Evolutionary conservation across 495 filamentous ascomycete species (phyloP), one percentile per base, ranked within the genome.

Genomic region (Xylaria intraflava): DNA sequence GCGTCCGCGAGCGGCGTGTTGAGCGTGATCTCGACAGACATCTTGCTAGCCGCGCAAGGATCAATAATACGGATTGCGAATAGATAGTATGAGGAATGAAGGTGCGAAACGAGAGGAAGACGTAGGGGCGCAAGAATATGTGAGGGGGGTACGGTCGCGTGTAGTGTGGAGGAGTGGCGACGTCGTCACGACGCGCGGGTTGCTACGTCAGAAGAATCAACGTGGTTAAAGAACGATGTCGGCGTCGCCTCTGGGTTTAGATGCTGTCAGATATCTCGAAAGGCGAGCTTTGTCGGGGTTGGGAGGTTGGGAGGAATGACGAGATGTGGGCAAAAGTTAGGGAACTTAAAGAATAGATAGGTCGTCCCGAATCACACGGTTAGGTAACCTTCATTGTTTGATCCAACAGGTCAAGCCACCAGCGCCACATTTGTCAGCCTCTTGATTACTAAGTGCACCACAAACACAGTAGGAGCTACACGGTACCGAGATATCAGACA

Each of bases 1-100:
- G 88, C 85, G 52, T 88, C 82, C 55, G 90, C 90, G 49, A 97
- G 75, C 19, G 90, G 88, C 64, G 88, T 86, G 57, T 80, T 84
- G 47, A 85, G 77, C 41, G 77, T 69, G 58, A 93, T 77, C 60
- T 87, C 82, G 69, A 87, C 78, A 51, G 86, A 75, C 89, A 93
- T 93, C 46, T 55, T 72, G 51, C 33, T 35, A 1, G 26, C 2
- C 23, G 14, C 12, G 8, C n/a, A 22, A 2, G 14, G 39, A 40
- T 17, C 8, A 39, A 23, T 22, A 33, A 53, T 11, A 1, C 29
- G 26, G 17, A 14, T 24, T n/a, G 51, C 9, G 20, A 33, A 22
- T 3, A 16, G 35, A 31, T 20, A 47, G 31, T 10, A 35, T n/a
- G 43, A 22, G n/a, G 26, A 42, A 44, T 24, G 31, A 24, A 27